Evolutionary conservation across 2,329 filamentous ascomycete species (phyloP), one percentile per base, ranked within the genome.

Genomic region (Cylindrodendrum hubeiense): DNA sequence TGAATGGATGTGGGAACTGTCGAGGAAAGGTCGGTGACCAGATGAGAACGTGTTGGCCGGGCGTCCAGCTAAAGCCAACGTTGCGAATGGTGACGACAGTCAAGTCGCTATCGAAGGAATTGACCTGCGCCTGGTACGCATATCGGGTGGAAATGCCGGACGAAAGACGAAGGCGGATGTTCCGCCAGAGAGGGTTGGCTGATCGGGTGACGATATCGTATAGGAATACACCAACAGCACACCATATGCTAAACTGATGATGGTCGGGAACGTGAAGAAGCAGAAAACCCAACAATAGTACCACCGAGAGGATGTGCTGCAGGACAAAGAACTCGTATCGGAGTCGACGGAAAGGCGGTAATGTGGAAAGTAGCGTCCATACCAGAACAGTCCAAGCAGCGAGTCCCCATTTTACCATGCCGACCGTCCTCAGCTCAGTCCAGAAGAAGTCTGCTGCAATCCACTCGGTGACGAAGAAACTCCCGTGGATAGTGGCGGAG

Each of bases 241-340:
- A 75, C 73, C 73, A 75, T 43, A 75, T 64, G 34, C 73, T 75
- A 22, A 75, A 75, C 1, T 73, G 69, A 19, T 75, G 73, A 13
- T 75, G 73, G 1, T 70, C 62, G 22, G 73, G 73, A 41, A 75
- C 73, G 15, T 75, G 73, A 2, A 75, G 64, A 3, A 75, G 56
- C 2, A 75, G 43, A 3, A 74, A 71, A 2, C 66, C 62, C 1
- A 75, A 26, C 10, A 75, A 47, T n/a, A 70, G 19, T 5, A 71
- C 64, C 3, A 75, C 66, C 1, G 74, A 75, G 1, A 66, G 13
- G 8, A 76, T 66, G 24, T 76, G 74, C 47, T 76, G 74, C n/a
- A 70, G 28, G 9, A 76, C 71, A n/a, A 76, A 76, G 2, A 76
- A 60, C 52, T 76, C 74, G 28, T 76, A 76, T 55, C 71, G 73